Evolutionary conservation across 2,329 filamentous ascomycete genomes (phyloP).

Genomic region (Curvularia verruculosa): DNA sequence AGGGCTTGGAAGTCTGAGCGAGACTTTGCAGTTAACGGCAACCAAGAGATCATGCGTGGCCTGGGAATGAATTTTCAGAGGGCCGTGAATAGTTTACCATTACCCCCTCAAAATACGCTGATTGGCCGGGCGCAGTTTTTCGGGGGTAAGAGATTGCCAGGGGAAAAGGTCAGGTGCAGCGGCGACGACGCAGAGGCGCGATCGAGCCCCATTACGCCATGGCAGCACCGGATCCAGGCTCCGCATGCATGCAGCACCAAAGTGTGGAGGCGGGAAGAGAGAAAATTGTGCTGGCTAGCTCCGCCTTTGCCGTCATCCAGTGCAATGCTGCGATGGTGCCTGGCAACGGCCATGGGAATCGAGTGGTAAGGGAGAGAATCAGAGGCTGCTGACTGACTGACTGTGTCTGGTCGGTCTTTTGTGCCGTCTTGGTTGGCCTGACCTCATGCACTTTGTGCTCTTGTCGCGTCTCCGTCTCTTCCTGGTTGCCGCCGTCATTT

Average conservation of each 20-base stretch:
- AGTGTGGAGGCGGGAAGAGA: conserved; percentile 32
- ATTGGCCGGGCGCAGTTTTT: conserved; percentile 29
- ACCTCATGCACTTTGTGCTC: not conserved
- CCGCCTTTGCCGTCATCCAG: not conserved
- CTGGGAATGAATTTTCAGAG: conserved; percentile 17
- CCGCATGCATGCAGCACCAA: conserved; percentile 2
- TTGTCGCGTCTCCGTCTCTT: not conserved
- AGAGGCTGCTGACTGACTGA: not conserved
- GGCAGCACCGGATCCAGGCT: conserved; percentile 11
- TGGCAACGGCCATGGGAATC: too few relatives aligned
- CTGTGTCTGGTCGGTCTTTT: not conserved
- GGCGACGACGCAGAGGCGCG: conserved; percentile 7
- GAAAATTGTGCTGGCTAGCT: conserved; percentile 16
- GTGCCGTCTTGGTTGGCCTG: not conserved
- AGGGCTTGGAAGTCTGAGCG: conserved; percentile 27
- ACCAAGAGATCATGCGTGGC: conserved; percentile 43
- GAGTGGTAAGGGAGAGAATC: too few relatives aligned
- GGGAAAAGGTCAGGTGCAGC: conserved; percentile 23
- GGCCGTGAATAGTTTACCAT: conserved; percentile 19
- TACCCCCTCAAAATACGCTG: conserved; percentile 18
- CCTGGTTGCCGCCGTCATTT: not conserved
- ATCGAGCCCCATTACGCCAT: conserved; percentile 19
- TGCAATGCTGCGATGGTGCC: not conserved
- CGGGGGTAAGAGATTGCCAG: conserved; percentile 34
- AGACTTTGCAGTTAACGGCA: conserved; percentile 54